Percentiles rank a stretch among this genome's conserved stretches.
Conservation (phyloP, 257 asterid genomes). For the Forsythia suspensa region DNA sequence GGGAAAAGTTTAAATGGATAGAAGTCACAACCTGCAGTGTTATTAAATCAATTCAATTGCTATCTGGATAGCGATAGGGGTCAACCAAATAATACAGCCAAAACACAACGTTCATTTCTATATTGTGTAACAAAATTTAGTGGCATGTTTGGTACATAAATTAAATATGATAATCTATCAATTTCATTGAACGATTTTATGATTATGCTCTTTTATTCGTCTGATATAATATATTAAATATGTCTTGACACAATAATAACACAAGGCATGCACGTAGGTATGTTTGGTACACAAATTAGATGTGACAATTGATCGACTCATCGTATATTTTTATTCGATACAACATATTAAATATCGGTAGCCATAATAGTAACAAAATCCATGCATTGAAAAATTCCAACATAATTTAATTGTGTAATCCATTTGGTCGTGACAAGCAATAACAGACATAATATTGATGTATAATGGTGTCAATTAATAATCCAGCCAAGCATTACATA, state of each 20-base stretch:
- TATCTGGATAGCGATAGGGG: neutral
- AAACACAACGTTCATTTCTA: neutral
- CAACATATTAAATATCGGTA: neutral
- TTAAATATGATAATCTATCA: neutral
- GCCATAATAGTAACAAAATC: neutral
- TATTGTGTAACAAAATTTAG: neutral
- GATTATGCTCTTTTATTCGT: neutral
- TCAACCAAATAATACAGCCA: neutral
- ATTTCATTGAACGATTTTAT: neutral
- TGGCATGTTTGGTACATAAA: neutral
- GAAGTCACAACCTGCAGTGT: neutral
- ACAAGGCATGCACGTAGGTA: neutral
- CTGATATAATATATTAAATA: too few relatives aligned
- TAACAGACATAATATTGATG: neutral
- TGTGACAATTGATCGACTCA: neutral
- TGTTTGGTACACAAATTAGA: neutral
- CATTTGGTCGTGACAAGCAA: conserved; percentile 9
- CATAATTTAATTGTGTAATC: neutral
- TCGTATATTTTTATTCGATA: too few relatives aligned
- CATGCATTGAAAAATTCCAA: neutral
- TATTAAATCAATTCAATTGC: neutral
- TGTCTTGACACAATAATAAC: neutral
- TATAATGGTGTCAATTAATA: neutral
- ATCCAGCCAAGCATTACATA: neutral
- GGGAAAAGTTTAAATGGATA: neutral